These are phyloP conservation scores for Solanum pimpinellifolium DNA, from an alignment of 257 asterid species.

Conservation along the genomic window DNA sequence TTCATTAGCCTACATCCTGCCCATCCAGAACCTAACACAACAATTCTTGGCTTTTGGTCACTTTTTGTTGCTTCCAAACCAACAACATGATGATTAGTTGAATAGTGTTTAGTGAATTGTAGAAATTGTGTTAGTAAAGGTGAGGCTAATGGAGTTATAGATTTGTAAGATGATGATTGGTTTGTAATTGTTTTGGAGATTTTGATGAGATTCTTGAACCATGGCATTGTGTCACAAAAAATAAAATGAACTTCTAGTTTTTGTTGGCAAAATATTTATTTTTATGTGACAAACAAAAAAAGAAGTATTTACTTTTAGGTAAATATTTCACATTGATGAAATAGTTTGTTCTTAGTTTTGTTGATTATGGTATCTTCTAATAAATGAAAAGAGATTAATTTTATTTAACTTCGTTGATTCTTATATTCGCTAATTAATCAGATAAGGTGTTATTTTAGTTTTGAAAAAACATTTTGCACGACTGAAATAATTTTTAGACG, in stretches of 20 bases:
- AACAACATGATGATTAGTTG: constrained; percentile 4
- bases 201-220: constrained; percentile 62
- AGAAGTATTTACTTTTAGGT: too few relatives aligned
- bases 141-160: constrained; percentile 1
- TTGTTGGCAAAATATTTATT: not conserved
- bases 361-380: too few relatives aligned
- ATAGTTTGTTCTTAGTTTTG: too few relatives aligned
- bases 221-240: constrained; percentile 38
- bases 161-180: constrained; percentile 12
- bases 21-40: constrained; percentile 96
- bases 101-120: constrained; percentile 31
- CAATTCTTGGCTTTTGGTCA: constrained; percentile 84
- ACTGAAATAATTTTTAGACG: too few relatives aligned
- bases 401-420: too few relatives aligned
- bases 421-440: too few relatives aligned
- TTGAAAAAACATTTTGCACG: too few relatives aligned
- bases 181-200: constrained; percentile 28
- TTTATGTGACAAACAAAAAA: not conserved
- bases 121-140: constrained; percentile 33
- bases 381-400: too few relatives aligned
- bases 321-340: too few relatives aligned
- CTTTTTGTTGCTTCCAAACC: constrained; percentile 58
- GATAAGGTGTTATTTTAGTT: too few relatives aligned
- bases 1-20: constrained; percentile 91
- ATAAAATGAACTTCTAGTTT: not conserved